Conservation (phyloP, 2,329 filamentous ascomycete genomes). For the Xylaria sp. region DNA sequence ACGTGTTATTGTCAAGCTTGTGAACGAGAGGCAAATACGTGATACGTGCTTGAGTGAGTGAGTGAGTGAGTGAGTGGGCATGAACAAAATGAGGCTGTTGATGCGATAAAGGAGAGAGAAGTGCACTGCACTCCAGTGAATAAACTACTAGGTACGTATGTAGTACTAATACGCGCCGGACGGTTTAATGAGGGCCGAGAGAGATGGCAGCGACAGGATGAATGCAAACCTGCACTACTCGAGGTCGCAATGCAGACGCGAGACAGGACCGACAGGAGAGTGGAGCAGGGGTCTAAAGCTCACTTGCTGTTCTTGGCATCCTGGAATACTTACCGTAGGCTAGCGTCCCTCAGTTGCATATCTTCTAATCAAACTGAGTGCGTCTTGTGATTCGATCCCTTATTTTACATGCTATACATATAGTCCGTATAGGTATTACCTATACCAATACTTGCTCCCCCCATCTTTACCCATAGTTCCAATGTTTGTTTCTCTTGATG, state of each 20-base stretch:
- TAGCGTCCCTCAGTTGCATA: constrained; percentile 6
- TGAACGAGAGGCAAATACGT: constrained; percentile 15
- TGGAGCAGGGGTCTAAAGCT: constrained; percentile 23
- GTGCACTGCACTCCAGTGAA: neutral
- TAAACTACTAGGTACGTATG: neutral
- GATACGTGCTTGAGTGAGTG: constrained; percentile 2
- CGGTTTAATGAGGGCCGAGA: constrained; percentile 28
- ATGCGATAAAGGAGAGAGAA: constrained; percentile 27
- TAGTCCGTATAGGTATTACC: too few species aligned
- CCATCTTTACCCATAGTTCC: too few species aligned
- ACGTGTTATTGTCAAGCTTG: constrained; percentile 11
- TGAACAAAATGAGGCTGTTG: constrained; percentile 12
- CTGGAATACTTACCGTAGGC: constrained; percentile 3
- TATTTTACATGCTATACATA: constrained; percentile 3
- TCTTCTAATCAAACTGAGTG: constrained; percentile 15
- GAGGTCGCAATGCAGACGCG: constrained; percentile 12
- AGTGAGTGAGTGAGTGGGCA: constrained; percentile 14
- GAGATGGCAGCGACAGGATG: constrained; percentile 28
- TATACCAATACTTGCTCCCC: too few species aligned
- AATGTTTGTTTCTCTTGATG: too few species aligned
- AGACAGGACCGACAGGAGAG: constrained; percentile 26
- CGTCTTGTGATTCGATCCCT: constrained; percentile 4
- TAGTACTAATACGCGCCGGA: constrained; percentile 8
- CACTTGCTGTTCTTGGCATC: constrained; percentile 22
- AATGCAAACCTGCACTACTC: constrained; percentile 8